Evolutionary conservation across 2,329 filamentous ascomycete species (phyloP).

Genomic region (Aspergillus ochraceus): DNA sequence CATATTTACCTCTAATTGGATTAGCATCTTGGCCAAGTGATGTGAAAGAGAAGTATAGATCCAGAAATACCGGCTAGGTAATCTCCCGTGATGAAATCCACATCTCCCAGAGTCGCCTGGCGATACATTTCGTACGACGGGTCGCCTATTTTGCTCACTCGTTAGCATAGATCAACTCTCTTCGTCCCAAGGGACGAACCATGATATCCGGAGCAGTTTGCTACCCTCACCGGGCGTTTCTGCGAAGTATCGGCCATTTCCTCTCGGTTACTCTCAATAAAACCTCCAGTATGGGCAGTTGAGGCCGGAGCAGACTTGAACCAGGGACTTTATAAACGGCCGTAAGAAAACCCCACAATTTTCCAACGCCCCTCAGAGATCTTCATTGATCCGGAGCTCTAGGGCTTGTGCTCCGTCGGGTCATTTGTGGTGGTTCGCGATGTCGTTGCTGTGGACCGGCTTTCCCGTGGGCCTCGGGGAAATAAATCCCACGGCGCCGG

Average conservation of each 20-base stretch:
- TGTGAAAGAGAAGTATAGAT: not conserved
- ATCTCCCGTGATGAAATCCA: slow-evolving; percentile 57
- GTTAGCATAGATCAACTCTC: not conserved
- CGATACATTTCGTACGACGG: slow-evolving; percentile 38
- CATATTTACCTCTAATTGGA: slow-evolving; percentile 43
- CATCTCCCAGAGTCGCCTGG: slow-evolving; percentile 37
- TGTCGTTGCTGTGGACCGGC: not conserved
- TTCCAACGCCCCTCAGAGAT: not conserved
- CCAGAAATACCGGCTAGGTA: slow-evolving; percentile 47
- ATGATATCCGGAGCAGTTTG: slow-evolving; percentile 37
- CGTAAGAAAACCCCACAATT: not conserved
- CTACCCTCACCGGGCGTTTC: slow-evolving; percentile 29
- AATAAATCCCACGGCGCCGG: not conserved
- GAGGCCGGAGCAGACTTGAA: not conserved
- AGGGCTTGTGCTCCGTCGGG: not conserved
- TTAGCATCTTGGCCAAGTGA: not conserved
- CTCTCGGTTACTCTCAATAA: not conserved
- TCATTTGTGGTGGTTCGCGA: not conserved
- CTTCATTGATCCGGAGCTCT: not conserved
- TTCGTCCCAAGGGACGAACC: slow-evolving; percentile 8
- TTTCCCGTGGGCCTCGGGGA: not conserved
- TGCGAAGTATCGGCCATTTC: not conserved
- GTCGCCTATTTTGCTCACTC: slow-evolving; percentile 22
- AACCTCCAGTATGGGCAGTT: too few species aligned
- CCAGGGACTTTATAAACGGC: not conserved